Evolutionary conservation across 2,329 filamentous ascomycete species (phyloP).

Genomic region (Neodidymelliopsis sp.): DNA sequence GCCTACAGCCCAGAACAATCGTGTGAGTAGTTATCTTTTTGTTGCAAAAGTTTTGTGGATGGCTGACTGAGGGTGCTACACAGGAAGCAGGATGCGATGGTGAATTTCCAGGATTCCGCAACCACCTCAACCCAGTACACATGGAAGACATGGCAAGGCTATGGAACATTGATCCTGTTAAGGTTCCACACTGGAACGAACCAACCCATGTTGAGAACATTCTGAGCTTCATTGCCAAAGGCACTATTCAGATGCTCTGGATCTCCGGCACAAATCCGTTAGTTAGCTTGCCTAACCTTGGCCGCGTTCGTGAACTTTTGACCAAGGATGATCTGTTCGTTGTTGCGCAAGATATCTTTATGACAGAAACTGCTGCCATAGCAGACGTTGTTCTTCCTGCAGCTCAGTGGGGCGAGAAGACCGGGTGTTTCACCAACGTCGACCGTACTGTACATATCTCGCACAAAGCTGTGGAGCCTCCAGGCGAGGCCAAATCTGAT

Average conservation of each 20-base stretch:
- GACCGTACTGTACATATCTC: slow-evolving; percentile 15
- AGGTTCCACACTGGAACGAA: slow-evolving; percentile 15
- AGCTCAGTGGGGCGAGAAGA: slow-evolving; percentile 16
- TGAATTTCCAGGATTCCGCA: slow-evolving; percentile 15
- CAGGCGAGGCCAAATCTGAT: slow-evolving; percentile 11
- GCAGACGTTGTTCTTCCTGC: slow-evolving; percentile 14
- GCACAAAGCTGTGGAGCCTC: slow-evolving; percentile 12
- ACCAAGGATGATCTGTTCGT: slow-evolving; percentile 17
- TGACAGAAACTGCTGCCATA: slow-evolving; percentile 14
- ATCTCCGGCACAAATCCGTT: slow-evolving; percentile 16
- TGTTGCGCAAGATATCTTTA: slow-evolving; percentile 11
- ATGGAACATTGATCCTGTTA: slow-evolving; percentile 15
- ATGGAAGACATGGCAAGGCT: slow-evolving; percentile 13
- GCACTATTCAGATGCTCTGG: slow-evolving; percentile 17
- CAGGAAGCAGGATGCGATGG: slow-evolving; percentile 17
- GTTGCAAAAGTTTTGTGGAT: too few relatives aligned
- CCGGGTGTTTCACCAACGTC: slow-evolving; percentile 14
- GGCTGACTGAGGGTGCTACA: too few relatives aligned
- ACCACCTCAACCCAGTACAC: slow-evolving; percentile 12
- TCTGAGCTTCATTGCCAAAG: slow-evolving; percentile 13
- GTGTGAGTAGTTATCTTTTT: too few relatives aligned
- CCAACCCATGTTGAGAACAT: slow-evolving; percentile 17
- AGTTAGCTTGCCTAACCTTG: slow-evolving; percentile 13
- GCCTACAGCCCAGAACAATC: slow-evolving; percentile 15
- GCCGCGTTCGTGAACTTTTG: slow-evolving; percentile 10